A percentile compares a stretch with the other conserved stretches of the same genome.
These are phyloP conservation scores for Geosmithia morbida DNA, from an alignment of 2,329 filamentous ascomycete genomes.

Conservation along the genomic window DNA sequence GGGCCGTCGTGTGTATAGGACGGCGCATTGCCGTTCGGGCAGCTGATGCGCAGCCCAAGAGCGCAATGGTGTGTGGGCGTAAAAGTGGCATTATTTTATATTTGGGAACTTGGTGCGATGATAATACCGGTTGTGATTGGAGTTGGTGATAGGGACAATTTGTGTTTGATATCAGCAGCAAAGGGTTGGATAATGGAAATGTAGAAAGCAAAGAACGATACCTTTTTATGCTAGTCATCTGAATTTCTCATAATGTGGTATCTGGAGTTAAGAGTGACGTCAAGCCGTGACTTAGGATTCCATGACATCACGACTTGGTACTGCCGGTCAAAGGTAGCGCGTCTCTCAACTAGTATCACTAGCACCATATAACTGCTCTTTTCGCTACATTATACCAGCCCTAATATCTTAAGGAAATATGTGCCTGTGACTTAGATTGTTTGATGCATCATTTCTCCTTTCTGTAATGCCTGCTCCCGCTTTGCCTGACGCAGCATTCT, in stretches of 20 bases:
- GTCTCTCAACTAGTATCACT: no score
- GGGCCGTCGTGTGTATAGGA: background rate
- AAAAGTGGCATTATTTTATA: background rate
- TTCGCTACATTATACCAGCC: no score
- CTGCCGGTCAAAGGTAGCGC: background rate
- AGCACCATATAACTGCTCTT: no score
- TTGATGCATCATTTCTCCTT: no score
- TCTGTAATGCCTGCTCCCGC: no score
- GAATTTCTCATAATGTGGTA: background rate
- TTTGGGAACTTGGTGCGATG: background rate
- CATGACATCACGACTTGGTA: background rate
- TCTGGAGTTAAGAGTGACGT: background rate
- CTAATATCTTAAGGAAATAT: no score
- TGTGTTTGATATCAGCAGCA: background rate
- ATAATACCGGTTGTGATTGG: no score
- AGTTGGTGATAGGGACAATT: background rate
- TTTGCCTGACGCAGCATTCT: no score
- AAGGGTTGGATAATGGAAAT: background rate
- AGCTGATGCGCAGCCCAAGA: background rate
- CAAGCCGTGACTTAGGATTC: background rate
- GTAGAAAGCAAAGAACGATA: background rate
- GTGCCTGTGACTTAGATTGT: no score
- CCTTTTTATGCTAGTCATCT: background rate
- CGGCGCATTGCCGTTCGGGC: background rate
- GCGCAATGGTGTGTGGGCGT: background rate